These are phyloP conservation scores for Betula pendula DNA, from an alignment of 306 rosid genomes.

Conservation along the genomic window DNA sequence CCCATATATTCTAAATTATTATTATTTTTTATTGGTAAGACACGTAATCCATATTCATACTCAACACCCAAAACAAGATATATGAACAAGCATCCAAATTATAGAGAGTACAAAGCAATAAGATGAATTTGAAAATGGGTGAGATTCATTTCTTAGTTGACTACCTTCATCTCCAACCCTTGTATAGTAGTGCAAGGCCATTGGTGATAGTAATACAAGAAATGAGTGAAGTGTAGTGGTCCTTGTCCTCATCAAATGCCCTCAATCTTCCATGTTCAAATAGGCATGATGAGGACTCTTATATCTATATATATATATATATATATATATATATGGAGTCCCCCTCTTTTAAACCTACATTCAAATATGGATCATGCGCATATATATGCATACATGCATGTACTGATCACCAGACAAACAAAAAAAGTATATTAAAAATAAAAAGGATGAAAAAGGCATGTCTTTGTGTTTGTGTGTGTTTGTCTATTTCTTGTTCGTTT, in stretches of 20 bases:
- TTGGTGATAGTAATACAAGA: constrained; percentile 56
- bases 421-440: not conserved
- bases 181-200: constrained; percentile 37
- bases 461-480: not conserved
- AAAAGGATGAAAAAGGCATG: not conserved
- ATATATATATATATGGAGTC: too few relatives aligned
- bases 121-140: not conserved
- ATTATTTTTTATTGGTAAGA: too few relatives aligned
- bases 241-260: constrained; percentile 52
- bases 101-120: too few relatives aligned
- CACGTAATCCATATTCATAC: too few relatives aligned
- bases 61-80: too few relatives aligned
- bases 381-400: too few relatives aligned
- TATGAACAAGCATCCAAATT: too few relatives aligned
- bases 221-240: constrained; percentile 69
- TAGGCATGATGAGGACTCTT: constrained; percentile 55
- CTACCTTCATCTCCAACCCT: constrained; percentile 41
- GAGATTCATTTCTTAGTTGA: constrained; percentile 61
- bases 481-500: not conserved
- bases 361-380: constrained; percentile 20
- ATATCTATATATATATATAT: too few relatives aligned
- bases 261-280: constrained; percentile 49
- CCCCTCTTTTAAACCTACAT: constrained; percentile 20
- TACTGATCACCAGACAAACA: not conserved
- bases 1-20: too few relatives aligned